Conservation (phyloP, 495 filamentous ascomycete species). For the Venustampulla echinocandica region DNA sequence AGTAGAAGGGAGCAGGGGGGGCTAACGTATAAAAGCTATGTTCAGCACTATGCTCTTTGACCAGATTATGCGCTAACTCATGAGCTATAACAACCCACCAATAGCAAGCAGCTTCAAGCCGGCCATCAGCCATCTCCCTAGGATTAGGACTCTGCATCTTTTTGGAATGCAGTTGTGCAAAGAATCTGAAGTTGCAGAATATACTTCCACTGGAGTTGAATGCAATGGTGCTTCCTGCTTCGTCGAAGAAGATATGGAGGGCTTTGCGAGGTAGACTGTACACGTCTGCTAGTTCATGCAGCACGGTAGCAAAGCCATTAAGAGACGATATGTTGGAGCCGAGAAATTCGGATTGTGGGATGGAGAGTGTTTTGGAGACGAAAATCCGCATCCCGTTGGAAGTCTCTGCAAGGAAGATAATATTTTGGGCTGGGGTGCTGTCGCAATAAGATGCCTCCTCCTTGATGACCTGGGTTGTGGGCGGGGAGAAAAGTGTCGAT, state of each 20-base stretch:
- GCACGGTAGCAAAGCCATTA: conserved; percentile 58
- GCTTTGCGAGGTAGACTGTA: conserved; percentile 54
- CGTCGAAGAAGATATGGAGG: conserved; percentile 83
- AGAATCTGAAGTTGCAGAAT: conserved; percentile 91
- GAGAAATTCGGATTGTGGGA: conserved; percentile 47
- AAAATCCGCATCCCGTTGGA: conserved; percentile 66
- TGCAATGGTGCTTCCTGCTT: conserved; percentile 70
- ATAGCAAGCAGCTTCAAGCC: conserved; percentile 63
- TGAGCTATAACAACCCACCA: conserved; percentile 92
- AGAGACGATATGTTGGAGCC: conserved; percentile 52
- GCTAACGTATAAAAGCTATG: conserved; percentile 80
- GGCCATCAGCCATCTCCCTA: conserved; percentile 24
- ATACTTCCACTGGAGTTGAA: conserved; percentile 83
- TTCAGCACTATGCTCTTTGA: conserved; percentile 65
- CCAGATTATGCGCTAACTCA: conserved; percentile 90
- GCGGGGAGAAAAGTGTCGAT: conserved; percentile 56
- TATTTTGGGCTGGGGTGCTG: conserved; percentile 66
- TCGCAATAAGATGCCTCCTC: conserved; percentile 90
- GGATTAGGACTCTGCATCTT: conserved; percentile 15
- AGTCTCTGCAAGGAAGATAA: conserved; percentile 63
- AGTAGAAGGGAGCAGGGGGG: no score
- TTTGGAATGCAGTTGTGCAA: conserved; percentile 62
- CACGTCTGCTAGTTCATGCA: conserved; percentile 59
- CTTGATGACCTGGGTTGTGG: conserved; percentile 63
- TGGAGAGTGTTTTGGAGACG: conserved; percentile 36